A percentile compares a stretch with the other conserved stretches of the same genome.
Conservation (phyloP, 2,329 filamentous ascomycete genomes). For the Colletotrichum agaves region DNA sequence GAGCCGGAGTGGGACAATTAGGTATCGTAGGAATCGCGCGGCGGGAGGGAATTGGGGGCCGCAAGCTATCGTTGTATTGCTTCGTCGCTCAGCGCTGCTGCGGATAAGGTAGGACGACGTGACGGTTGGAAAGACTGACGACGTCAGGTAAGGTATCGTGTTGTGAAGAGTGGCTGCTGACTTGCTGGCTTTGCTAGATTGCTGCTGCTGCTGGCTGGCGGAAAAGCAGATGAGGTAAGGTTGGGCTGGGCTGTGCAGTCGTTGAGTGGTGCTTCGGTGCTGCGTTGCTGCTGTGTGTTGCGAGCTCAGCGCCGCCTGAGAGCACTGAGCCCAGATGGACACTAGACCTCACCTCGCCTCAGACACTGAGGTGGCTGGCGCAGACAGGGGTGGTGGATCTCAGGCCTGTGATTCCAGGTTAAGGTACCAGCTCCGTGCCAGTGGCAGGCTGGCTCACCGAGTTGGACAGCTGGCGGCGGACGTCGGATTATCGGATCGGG, state of each 20-base stretch:
- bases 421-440: neutral
- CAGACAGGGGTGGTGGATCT: slow-evolving; percentile 11
- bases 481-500: slow-evolving; percentile 7
- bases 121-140: slow-evolving; percentile 22
- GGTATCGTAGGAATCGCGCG: neutral
- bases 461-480: neutral
- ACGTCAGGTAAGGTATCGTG: slow-evolving; percentile 5
- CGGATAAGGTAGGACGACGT: neutral
- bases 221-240: slow-evolving; percentile 27
- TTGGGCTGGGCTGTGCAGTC: slow-evolving; percentile 5
- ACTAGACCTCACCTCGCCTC: neutral
- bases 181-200: neutral
- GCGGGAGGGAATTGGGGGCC: neutral
- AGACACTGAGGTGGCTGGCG: slow-evolving; percentile 14
- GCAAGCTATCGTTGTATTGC: slow-evolving; percentile 1
- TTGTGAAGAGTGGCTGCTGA: neutral
- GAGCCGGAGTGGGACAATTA: neutral
- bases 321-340: neutral
- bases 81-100: neutral
- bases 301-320: slow-evolving; percentile 15
- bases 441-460: neutral
- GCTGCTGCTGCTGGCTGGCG: slow-evolving; percentile 10
- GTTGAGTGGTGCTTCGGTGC: slow-evolving; percentile 5
- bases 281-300: slow-evolving; percentile 8
- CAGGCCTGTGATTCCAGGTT: slow-evolving; percentile 6